Conservation (phyloP, 257 asterid species). For the Nicotiana attenuata region DNA sequence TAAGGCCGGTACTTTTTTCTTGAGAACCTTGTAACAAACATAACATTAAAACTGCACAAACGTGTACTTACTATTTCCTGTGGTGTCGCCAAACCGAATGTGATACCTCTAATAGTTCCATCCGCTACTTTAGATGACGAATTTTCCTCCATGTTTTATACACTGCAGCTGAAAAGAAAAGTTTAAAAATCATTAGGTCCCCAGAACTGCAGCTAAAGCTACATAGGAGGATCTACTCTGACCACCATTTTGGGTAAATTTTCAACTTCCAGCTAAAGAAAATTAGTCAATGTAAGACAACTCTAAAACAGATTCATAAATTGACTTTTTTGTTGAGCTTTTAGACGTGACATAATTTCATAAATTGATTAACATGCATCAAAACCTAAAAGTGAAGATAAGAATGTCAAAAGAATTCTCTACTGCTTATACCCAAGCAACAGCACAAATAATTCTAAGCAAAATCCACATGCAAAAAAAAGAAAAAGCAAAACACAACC, state of each 20-base stretch:
- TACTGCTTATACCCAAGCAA: not conserved
- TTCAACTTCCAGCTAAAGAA: not conserved
- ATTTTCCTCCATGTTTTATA: slow-evolving; percentile 56
- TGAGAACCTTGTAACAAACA: not conserved
- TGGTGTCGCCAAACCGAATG: slow-evolving; percentile 67
- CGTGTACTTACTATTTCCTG: slow-evolving; percentile 71
- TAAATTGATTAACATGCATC: not conserved
- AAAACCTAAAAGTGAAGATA: not conserved
- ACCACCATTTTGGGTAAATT: not conserved
- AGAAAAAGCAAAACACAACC: not conserved
- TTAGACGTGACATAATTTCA: not conserved
- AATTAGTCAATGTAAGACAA: not conserved
- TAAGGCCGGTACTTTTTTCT: slow-evolving; percentile 5
- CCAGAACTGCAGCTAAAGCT: not conserved
- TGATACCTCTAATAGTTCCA: slow-evolving; percentile 55
- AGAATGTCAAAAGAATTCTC: not conserved
- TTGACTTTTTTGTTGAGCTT: not conserved
- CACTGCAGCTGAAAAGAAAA: slow-evolving; percentile 7
- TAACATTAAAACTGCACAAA: not conserved
- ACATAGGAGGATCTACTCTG: not conserved
- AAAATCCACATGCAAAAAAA: slow-evolving; percentile 17
- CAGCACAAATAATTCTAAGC: not conserved
- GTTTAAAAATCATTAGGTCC: not conserved
- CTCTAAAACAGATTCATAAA: not conserved
- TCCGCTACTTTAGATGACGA: slow-evolving; percentile 31